These are phyloP conservation scores for Fusarium musae DNA, from an alignment of 2,329 filamentous ascomycete species.

Conservation along the genomic window DNA sequence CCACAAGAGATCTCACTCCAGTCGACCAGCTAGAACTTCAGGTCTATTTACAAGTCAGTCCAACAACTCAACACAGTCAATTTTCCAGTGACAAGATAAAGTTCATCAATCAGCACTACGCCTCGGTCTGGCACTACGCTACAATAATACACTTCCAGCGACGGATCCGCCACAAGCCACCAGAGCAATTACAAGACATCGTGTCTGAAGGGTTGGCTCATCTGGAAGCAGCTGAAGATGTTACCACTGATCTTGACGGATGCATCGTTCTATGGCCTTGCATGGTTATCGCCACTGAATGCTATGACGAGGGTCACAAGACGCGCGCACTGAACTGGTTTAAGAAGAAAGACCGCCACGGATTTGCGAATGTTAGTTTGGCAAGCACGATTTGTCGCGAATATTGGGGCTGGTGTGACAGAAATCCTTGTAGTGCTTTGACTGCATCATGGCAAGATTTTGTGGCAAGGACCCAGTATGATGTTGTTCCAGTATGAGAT, in stretches of 20 bases:
- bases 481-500: neutral
- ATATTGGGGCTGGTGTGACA: neutral
- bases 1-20: rapidly evolving
- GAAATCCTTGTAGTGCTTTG: rapidly evolving
- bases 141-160: neutral
- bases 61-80: neutral
- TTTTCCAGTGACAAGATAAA: neutral
- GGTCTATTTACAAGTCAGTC: neutral
- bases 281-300: neutral
- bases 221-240: neutral
- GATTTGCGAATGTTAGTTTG: neutral
- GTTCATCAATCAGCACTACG: neutral
- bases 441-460: neutral
- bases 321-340: neutral
- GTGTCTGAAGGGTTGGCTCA: neutral
- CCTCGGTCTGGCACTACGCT: neutral
- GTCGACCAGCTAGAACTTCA: neutral
- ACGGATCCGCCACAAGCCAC: neutral
- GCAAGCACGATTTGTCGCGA: neutral
- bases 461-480: rapidly evolving
- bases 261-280: neutral
- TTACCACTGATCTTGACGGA: neutral
- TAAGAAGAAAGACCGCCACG: neutral
- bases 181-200: neutral
- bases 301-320: neutral